Base-by-base conservation (phyloP, 1,139 yeast species). In the Suhomyces kunorum region DNA sequence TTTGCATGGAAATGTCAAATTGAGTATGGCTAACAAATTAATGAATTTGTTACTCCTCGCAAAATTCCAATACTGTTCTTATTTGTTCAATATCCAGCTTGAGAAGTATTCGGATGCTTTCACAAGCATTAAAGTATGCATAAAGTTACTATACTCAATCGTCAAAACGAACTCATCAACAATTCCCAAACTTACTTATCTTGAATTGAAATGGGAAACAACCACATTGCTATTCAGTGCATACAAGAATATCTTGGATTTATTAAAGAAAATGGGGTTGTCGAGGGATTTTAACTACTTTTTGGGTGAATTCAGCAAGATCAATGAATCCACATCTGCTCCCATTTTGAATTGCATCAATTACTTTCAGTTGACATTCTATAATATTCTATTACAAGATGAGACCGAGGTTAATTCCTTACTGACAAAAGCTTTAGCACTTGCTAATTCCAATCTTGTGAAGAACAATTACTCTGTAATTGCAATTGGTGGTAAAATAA, bases 221-320 rank as follows among this genome's bases (percentile, higher is more conserved):
- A 56, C 68, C 0, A 45, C 47, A 1, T 48, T 60, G 18, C 53
- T 80, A 24, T 53, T 66, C 8, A 54, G 58, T 5, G 47, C 74
- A 5, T 74, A 74, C 50, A 55, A 57, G 12, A 41, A 45, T 8
- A 54, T 76, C 17, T 57, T 80, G 23, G 56, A 63, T 3, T 50
- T 63, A 1, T 64, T 68, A 40, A 59, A 66, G 15, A 68, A 65
- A 31, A 51, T 79, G 32, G 87, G 88, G 0, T 51, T 79, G 3
- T 63, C 80, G 0, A 76, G 76, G 46, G 87, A 81, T 40, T 64
- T 77, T 28, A 64, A 66, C 3, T 78, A 68, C 53, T 81, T 73
- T 55, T 48, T 70, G 11, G 61, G 62, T 5, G 88, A 83, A 47
- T 63, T 75, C 29, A 55, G 58, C 7, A 71, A 66, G 30, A 55